A percentile compares a stretch with the other conserved stretches of the same genome.
phyloP scores from a whole-genome alignment of 2,329 filamentous ascomycete species.

The Basipetospora sp. region DNA sequence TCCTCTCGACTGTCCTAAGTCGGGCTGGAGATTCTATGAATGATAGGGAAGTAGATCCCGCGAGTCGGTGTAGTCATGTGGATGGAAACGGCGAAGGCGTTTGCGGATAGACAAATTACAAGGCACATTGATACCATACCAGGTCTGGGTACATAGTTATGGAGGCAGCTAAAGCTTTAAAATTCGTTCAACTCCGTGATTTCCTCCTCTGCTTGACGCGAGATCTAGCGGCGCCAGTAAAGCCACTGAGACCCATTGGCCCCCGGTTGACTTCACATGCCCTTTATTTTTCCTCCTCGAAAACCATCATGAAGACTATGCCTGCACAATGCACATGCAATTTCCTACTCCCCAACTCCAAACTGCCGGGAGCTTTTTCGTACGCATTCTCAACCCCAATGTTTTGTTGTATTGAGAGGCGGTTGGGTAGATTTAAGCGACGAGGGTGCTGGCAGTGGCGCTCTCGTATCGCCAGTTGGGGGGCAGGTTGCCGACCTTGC shows the following conservation, averaged over 20 bases:
- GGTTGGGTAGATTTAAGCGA: conserved; percentile 57
- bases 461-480: conserved; percentile 99
- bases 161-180: neutral
- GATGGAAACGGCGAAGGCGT: too few species aligned
- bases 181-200: too few species aligned
- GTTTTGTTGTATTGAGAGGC: too few species aligned
- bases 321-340: conserved; percentile 6
- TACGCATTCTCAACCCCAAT: too few species aligned
- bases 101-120: neutral
- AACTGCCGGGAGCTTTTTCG: too few species aligned
- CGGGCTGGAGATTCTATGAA: too few species aligned
- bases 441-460: conserved; percentile 86
- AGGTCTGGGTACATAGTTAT: neutral
- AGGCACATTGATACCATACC: neutral
- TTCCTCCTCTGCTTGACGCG: too few species aligned
- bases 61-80: too few species aligned
- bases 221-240: too few species aligned
- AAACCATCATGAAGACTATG: neutral
- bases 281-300: conserved; percentile 2
- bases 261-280: conserved; percentile 2
- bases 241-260: neutral
- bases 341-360: conserved; percentile 4
- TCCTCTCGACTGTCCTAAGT: too few species aligned
- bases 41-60: too few species aligned
- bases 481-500: conserved; percentile 71